phyloP scores from a whole-genome alignment of 2,329 filamentous ascomycete species.

The Neophaeococcomyces aloes region DNA sequence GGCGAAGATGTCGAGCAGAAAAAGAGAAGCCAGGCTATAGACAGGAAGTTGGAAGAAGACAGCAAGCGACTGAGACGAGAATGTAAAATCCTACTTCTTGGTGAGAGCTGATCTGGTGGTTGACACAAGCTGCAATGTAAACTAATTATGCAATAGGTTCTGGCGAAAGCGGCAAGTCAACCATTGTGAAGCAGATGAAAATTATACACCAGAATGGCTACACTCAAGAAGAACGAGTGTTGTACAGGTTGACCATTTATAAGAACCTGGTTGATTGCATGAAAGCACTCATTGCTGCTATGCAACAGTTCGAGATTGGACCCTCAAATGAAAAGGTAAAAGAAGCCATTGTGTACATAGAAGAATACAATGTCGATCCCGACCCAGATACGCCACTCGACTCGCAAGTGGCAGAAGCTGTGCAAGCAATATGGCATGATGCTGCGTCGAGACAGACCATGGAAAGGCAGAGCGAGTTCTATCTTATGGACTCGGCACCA shows the following conservation, averaged over 20 bases:
- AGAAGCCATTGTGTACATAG: constrained; percentile 66
- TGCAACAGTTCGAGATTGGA: constrained; percentile 82
- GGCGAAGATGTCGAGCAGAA: constrained; percentile 77
- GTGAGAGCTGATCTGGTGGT: constrained; percentile 44
- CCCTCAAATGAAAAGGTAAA: constrained; percentile 61
- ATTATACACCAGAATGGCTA: constrained; percentile 99
- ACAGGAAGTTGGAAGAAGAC: constrained; percentile 87
- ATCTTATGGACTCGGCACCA: constrained; percentile 96
- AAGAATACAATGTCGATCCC: constrained; percentile 80
- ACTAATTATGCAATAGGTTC: constrained; percentile 53
- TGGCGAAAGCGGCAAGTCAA: constrained; percentile 97
- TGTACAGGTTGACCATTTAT: constrained; percentile 93
- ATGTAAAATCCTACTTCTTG: constrained; percentile 95
- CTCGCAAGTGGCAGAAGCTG: constrained; percentile 66
- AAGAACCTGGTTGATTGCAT: constrained; percentile 97
- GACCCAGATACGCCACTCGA: constrained; percentile 82
- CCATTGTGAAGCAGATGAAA: constrained; percentile 99
- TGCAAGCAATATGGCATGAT: constrained; percentile 83
- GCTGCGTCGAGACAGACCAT: constrained; percentile 70
- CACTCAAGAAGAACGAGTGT: constrained; percentile 80
- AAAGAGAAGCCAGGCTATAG: constrained; percentile 93
- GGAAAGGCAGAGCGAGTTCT: constrained; percentile 95
- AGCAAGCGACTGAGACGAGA: constrained; percentile 84
- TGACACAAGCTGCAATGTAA: constrained; percentile 6
- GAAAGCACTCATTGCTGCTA: constrained; percentile 81